phyloP scores from a whole-genome alignment of 2,329 filamentous ascomycete species.

The Nannizziopsis barbatae region DNA sequence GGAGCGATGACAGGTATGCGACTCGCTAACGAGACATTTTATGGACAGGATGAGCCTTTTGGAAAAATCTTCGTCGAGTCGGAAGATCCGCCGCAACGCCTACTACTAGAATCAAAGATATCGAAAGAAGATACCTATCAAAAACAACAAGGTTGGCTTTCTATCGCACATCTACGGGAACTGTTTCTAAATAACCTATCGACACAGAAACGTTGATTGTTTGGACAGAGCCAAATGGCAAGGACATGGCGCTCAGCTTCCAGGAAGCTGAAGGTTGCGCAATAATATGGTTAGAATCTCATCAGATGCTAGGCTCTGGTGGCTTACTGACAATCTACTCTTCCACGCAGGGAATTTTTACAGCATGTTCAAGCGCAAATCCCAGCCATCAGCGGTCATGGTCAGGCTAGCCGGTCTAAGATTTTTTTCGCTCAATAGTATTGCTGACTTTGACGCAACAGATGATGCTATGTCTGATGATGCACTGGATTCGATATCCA shows the following conservation, averaged over 20 bases:
- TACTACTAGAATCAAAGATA: slow-evolving; percentile 80
- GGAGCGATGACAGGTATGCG: background rate
- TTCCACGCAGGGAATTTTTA: slow-evolving; percentile 69
- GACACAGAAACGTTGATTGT: slow-evolving; percentile 83
- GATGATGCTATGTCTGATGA: slow-evolving; percentile 89
- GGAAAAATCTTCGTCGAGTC: slow-evolving; percentile 74
- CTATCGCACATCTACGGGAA: slow-evolving; percentile 22
- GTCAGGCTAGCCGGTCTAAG: slow-evolving; percentile 34
- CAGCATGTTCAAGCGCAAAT: slow-evolving; percentile 71
- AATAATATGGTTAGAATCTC: slow-evolving; percentile 63
- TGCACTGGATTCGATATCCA: slow-evolving; percentile 57
- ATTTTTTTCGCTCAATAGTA: background rate
- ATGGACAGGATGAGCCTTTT: slow-evolving; percentile 57
- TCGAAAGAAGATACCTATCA: slow-evolving; percentile 92
- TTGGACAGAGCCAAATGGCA: slow-evolving; percentile 84
- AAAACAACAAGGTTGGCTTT: slow-evolving; percentile 72
- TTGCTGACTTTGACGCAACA: slow-evolving; percentile 22
- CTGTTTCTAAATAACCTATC: slow-evolving; percentile 17
- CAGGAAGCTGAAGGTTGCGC: slow-evolving; percentile 93
- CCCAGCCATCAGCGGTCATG: slow-evolving; percentile 49
- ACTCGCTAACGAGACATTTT: slow-evolving; percentile 42
- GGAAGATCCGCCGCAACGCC: slow-evolving; percentile 75
- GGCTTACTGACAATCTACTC: too few relatives aligned
- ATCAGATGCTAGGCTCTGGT: background rate
- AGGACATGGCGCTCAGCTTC: slow-evolving; percentile 97